A percentile compares a stretch with the other conserved stretches of the same genome.
Conservation (phyloP, 1,284 basidiomycete genomes). For the Inonotus obliquus region DNA sequence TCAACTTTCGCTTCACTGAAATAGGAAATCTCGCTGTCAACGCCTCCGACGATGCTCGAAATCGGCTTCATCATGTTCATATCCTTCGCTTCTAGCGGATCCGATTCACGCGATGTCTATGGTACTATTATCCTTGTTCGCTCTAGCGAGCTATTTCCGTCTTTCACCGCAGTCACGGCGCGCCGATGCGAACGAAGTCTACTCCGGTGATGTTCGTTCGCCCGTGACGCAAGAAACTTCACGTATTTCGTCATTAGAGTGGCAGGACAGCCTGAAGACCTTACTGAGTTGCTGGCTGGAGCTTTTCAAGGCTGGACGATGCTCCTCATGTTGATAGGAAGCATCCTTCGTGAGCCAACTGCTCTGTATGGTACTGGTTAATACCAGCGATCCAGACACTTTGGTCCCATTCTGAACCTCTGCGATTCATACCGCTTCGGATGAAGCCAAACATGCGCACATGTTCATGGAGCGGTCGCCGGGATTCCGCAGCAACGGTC, state of each 20-base stretch:
- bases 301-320: background rate
- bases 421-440: background rate
- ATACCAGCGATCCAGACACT: background rate
- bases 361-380: background rate
- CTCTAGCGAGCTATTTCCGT: background rate
- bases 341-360: background rate
- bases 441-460: background rate
- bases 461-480: background rate
- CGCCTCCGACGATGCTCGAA: background rate
- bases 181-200: background rate
- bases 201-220: background rate
- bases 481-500: background rate
- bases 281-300: background rate
- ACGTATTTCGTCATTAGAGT: too few species aligned
- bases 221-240: background rate
- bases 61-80: background rate
- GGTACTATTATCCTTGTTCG: background rate
- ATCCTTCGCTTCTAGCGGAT: background rate
- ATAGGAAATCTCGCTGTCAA: background rate
- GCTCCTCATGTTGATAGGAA: background rate
- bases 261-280: too few species aligned
- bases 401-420: background rate
- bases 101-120: background rate
- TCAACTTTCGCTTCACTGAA: background rate
- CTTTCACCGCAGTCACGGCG: background rate